These are phyloP conservation scores for Peronospora farinosa DNA, from an alignment of 352 stramenopile species.

Conservation along the genomic window DNA sequence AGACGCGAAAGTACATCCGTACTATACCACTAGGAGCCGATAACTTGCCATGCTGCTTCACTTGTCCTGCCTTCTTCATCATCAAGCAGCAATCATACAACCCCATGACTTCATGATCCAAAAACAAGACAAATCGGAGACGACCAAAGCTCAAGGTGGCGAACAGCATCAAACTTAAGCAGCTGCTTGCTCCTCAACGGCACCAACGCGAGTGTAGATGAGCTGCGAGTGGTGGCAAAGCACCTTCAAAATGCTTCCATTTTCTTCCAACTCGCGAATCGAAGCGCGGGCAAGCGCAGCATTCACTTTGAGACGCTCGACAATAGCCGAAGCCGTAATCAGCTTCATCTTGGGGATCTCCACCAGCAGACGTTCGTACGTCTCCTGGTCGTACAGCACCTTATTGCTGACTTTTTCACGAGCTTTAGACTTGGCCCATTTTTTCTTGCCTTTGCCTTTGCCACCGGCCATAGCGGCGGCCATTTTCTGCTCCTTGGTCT, in stretches of 20 bases:
- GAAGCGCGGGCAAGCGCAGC: conserved; percentile 94
- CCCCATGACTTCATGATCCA: conserved; percentile 4
- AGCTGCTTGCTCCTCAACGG: conserved; percentile 67
- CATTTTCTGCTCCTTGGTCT: conserved; percentile 99
- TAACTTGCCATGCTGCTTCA: conserved; percentile 8
- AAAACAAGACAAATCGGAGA: conserved; percentile 8
- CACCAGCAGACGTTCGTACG: conserved; percentile 95
- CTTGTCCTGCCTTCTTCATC: conserved; percentile 15
- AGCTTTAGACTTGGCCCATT: conserved; percentile 99
- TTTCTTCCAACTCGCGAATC: conserved; percentile 93
- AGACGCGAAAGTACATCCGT: conserved; percentile 21
- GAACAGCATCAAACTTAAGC: conserved; percentile 14
- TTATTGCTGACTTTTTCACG: conserved; percentile 99
- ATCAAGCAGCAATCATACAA: conserved; percentile 11
- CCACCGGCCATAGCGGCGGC: conserved; percentile 97
- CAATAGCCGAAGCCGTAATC: conserved; percentile 97
- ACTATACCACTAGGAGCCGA: conserved; percentile 32
- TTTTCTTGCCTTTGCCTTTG: conserved; percentile 99
- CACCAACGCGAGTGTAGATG: conserved; percentile 97
- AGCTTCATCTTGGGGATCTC: conserved; percentile 99
- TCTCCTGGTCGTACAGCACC: conserved; percentile 99
- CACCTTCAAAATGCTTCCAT: conserved; percentile 94
- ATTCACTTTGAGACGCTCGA: conserved; percentile 99
- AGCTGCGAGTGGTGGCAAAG: conserved; percentile 93
- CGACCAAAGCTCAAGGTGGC: conserved; percentile 11